phyloP scores from a whole-genome alignment of 441 rosid species.

The Biscutella laevigata region DNA sequence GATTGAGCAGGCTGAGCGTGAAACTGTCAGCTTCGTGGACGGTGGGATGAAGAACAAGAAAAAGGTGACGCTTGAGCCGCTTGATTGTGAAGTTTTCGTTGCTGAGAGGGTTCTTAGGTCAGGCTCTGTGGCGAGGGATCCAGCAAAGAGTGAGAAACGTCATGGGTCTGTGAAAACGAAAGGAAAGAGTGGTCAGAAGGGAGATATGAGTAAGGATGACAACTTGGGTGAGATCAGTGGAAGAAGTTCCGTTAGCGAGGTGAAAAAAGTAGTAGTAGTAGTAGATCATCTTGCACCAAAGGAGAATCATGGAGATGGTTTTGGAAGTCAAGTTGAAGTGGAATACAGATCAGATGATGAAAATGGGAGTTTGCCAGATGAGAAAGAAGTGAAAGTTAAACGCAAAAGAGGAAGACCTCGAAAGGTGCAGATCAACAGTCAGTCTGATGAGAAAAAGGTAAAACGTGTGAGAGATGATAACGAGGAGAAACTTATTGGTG shows the following conservation, averaged over 20 bases:
- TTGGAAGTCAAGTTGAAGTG: not conserved
- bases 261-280: conserved; percentile 9
- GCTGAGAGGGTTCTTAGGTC: conserved; percentile 47
- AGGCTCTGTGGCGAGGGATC: conserved; percentile 21
- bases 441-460: conserved; percentile 6
- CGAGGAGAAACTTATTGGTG: conserved; percentile 9
- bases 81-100: conserved; percentile 19
- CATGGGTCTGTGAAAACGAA: not conserved
- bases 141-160: conserved; percentile 7
- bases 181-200: not conserved
- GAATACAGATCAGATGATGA: conserved; percentile 19
- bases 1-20: conserved; percentile 4
- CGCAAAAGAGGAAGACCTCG: conserved; percentile 33
- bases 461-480: conserved; percentile 1
- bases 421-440: conserved; percentile 17
- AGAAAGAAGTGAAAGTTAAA: conserved; percentile 8
- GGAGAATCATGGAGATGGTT: conserved; percentile 5
- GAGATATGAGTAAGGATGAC: conserved; percentile 5
- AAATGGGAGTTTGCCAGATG: not conserved
- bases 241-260: conserved; percentile 1
- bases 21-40: conserved; percentile 9
- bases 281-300: conserved; percentile 21
- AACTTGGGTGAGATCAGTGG: conserved; percentile 5
- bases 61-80: conserved; percentile 14
- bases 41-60: conserved; percentile 23